Conservation (phyloP, 768 basidiomycete species). For the Sarcodon aspratus region DNA sequence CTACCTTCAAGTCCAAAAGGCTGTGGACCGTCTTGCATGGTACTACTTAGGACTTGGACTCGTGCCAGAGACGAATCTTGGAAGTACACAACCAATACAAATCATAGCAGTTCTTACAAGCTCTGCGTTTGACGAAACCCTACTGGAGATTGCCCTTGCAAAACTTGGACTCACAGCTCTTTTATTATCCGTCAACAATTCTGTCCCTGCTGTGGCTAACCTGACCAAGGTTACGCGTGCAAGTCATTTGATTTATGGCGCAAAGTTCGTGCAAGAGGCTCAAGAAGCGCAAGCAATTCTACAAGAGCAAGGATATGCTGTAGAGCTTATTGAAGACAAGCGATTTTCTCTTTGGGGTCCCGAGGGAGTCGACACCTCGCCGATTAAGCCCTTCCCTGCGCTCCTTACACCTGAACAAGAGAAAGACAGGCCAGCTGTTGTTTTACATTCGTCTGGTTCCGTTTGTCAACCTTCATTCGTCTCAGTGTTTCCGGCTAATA, state of each 20-base stretch:
- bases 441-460: constrained; percentile 34
- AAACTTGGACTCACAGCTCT: constrained; percentile 27
- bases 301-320: constrained; percentile 12
- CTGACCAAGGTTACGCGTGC: constrained; percentile 25
- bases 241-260: constrained; percentile 27
- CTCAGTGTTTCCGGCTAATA: too few relatives aligned
- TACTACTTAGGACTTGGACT: constrained; percentile 17
- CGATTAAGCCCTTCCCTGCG: constrained; percentile 16
- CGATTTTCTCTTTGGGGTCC: constrained; percentile 30
- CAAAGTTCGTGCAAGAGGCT: constrained; percentile 23
- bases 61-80: constrained; percentile 9
- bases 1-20: constrained; percentile 3
- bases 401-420: constrained; percentile 23
- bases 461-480: constrained; percentile 7
- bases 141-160: constrained; percentile 29
- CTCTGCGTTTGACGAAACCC: constrained; percentile 27
- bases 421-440: constrained; percentile 19
- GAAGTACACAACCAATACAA: constrained; percentile 18
- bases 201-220: constrained; percentile 31
- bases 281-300: constrained; percentile 20
- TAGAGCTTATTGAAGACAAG: constrained; percentile 19
- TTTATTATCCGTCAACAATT: constrained; percentile 33
- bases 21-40: constrained; percentile 15
- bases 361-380: constrained; percentile 18
- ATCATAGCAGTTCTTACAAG: constrained; percentile 26